Conservation (phyloP, 176 grass and related monocot genomes). For the Echinochloa phyllopogon region DNA sequence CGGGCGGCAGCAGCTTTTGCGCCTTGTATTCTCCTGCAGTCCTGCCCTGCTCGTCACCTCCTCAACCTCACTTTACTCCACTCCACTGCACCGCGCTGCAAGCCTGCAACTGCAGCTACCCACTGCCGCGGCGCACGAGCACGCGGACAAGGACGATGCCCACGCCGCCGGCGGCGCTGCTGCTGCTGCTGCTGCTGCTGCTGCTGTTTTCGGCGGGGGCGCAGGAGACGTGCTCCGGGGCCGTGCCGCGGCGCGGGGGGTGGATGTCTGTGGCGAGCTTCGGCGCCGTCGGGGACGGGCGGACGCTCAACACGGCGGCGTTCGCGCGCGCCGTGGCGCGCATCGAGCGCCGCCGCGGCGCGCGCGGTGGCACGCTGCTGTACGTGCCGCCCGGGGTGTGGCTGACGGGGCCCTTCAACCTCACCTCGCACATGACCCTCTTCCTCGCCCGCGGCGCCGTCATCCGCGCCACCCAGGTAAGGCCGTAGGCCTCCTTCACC, state of each 20-base stretch:
- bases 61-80: not conserved
- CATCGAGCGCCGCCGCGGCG: constrained; percentile 51
- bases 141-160: constrained; percentile 7
- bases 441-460: constrained; percentile 72
- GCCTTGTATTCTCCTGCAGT: not conserved
- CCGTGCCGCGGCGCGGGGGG: constrained; percentile 48
- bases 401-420: constrained; percentile 75
- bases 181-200: not conserved
- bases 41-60: not conserved
- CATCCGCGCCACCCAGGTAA: constrained; percentile 66
- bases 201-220: not conserved
- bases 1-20: not conserved
- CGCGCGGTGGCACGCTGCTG: constrained; percentile 58
- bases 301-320: constrained; percentile 60
- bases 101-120: not conserved
- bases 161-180: not conserved
- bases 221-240: constrained; percentile 52
- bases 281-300: constrained; percentile 56
- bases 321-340: constrained; percentile 59
- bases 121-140: not conserved
- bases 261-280: constrained; percentile 72
- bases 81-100: not conserved
- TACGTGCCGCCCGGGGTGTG: constrained; percentile 75
- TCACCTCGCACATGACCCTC: constrained; percentile 84
- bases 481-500: not conserved